phyloP scores from a whole-genome alignment of 176 grass and related monocot genomes.

The Calamus simplicifolius region DNA sequence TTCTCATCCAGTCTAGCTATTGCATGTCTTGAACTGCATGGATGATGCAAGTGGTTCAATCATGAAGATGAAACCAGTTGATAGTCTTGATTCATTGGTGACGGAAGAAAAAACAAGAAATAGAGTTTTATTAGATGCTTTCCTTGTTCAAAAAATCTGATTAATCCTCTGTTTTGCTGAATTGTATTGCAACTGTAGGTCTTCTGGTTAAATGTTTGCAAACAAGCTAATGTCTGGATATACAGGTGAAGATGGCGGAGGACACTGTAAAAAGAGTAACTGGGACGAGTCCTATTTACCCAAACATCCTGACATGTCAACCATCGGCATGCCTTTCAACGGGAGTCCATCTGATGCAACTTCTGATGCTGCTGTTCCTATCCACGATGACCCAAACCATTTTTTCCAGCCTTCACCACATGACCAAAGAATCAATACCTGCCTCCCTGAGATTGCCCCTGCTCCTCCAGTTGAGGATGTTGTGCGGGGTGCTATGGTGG shows the following conservation, averaged over 20 bases:
- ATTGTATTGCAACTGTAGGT: too few relatives aligned
- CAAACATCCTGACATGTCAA: slow-evolving; percentile 25
- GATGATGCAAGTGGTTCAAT: too few relatives aligned
- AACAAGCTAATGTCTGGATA: background rate
- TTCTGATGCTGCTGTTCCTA: slow-evolving; percentile 18
- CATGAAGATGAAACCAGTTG: too few relatives aligned
- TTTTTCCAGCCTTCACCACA: slow-evolving; percentile 26
- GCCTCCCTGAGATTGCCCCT: background rate
- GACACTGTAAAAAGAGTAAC: slow-evolving; percentile 57
- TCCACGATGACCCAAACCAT: slow-evolving; percentile 20
- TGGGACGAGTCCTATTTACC: slow-evolving; percentile 23
- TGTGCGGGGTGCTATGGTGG: slow-evolving; percentile 9
- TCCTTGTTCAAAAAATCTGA: too few relatives aligned
- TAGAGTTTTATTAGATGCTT: too few relatives aligned
- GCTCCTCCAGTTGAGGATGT: slow-evolving; percentile 4
- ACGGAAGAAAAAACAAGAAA: too few relatives aligned
- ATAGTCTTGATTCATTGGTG: too few relatives aligned
- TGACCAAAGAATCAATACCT: slow-evolving; percentile 4
- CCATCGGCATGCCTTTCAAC: slow-evolving; percentile 25
- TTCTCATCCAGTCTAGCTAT: too few relatives aligned
- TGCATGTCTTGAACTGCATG: too few relatives aligned
- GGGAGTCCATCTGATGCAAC: slow-evolving; percentile 31
- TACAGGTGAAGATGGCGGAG: slow-evolving; percentile 78
- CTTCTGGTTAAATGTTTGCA: too few relatives aligned
- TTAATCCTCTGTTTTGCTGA: too few relatives aligned